These are phyloP conservation scores for Pezicula carpinea DNA, from an alignment of 2,329 filamentous ascomycete species.

Conservation along the genomic window DNA sequence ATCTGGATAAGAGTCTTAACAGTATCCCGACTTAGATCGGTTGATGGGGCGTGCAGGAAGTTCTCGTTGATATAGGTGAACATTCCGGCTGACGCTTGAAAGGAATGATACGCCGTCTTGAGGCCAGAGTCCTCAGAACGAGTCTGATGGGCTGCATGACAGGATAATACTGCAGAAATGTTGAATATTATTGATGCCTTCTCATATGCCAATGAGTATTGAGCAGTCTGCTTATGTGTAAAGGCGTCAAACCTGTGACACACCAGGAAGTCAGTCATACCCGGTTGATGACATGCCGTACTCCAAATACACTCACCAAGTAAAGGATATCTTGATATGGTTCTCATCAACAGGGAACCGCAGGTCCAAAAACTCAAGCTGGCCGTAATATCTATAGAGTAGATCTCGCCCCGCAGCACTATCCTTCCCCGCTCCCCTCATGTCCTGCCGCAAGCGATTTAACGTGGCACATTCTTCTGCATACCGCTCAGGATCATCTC, in stretches of 20 bases:
- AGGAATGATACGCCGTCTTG: constrained; percentile 96
- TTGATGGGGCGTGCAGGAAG: constrained; percentile 93
- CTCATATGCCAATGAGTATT: constrained; percentile 95
- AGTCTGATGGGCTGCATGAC: constrained; percentile 89
- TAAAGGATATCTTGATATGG: constrained; percentile 98
- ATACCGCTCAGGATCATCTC: constrained; percentile 95
- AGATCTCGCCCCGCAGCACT: constrained; percentile 90
- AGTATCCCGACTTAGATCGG: constrained; percentile 91
- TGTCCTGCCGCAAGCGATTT: constrained; percentile 93
- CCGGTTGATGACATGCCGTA: too few species aligned
- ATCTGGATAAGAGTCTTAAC: constrained; percentile 91
- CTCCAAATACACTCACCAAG: constrained; percentile 60
- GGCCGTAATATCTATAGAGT: constrained; percentile 95
- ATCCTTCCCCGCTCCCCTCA: constrained; percentile 95
- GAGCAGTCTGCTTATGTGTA: constrained; percentile 93
- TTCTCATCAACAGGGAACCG: constrained; percentile 97
- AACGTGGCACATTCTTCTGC: constrained; percentile 91
- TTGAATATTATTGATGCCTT: constrained; percentile 99
- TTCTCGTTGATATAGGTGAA: constrained; percentile 99
- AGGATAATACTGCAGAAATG: constrained; percentile 93
- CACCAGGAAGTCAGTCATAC: background rate
- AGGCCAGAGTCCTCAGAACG: constrained; percentile 86
- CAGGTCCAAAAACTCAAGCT: constrained; percentile 89
- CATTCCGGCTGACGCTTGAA: constrained; percentile 97
- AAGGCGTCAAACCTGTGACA: constrained; percentile 90